Base-by-base conservation (phyloP, 331 rosid species). In the Acacia pycnantha region DNA sequence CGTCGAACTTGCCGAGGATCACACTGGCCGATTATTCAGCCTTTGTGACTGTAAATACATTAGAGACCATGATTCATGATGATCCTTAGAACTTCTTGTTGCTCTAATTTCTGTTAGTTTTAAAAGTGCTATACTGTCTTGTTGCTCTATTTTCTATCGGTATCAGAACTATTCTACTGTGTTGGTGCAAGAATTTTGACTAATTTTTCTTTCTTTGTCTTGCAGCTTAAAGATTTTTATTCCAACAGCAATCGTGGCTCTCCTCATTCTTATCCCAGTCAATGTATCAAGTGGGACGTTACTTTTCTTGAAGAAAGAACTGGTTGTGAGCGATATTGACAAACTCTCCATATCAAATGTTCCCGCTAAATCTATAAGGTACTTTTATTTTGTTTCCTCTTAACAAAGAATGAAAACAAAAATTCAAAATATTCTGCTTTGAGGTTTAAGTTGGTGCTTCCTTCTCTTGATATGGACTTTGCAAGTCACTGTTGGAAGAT, bases 281-380 rank as follows among this genome's bases (percentile, higher is more conserved):
- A 96, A 96, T 87, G 94, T 91, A 18, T 96, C 97, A 41, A 91
- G 93, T 84, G 99, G 97, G 74, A 86, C 97, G 70, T 73, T 96
- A 24, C 85, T 83, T 84, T 96, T 93, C 94, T 85, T 96, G 11
- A 87, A 70, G 89, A 93, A 69, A 81, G 99, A 96, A 72, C 81
- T 96, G 91, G 99, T 96, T 41, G 84, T 88, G 82, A 93, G 97
- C 79, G 89, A 96, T 64, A 96, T 96, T 9, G 99, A 96, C 84
- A 96, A 90, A 87, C 98, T 96, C 74, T 96, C 99, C 24, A 93
- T 96, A 86, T 93, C 99, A n/a, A 96, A 96, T 85, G 99, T 96
- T 78, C 91, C 88, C 6, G 87, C 98, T 6, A 48, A 85, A 84
- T 96, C 99, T 53, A 67, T 86, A 83, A 92, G 99, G 99, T 91